Evolutionary conservation across 2,329 filamentous ascomycete genomes (phyloP).

Genomic region (Exutisphaerella laricina): DNA sequence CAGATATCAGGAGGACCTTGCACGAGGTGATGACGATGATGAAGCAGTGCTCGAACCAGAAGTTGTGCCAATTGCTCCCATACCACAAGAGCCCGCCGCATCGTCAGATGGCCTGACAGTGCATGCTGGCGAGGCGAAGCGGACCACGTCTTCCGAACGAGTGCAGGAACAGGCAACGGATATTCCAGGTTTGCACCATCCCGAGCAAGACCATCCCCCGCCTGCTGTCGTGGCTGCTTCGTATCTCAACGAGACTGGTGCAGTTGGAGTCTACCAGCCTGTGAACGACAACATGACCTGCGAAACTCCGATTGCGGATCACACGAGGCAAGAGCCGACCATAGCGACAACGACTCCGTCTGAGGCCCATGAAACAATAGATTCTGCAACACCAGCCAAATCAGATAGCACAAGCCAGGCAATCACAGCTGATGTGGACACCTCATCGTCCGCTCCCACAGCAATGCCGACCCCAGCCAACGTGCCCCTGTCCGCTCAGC

Average conservation of each 20-base stretch:
- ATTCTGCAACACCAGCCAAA: too few relatives aligned
- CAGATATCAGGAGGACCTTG: constrained; percentile 72
- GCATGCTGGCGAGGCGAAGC: neutral
- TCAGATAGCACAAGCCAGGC: too few relatives aligned
- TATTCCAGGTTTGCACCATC: neutral
- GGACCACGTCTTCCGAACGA: neutral
- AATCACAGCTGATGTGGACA: too few relatives aligned
- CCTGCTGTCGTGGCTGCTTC: neutral
- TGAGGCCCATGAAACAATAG: neutral
- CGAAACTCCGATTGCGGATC: constrained; percentile 1
- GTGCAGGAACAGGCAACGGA: neutral
- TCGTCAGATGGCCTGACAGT: constrained; percentile 7
- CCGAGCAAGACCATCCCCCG: too few relatives aligned
- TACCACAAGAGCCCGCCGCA: constrained; percentile 13
- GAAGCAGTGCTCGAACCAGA: constrained; percentile 14
- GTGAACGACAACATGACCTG: constrained; percentile 17
- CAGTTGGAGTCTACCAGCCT: constrained; percentile 14
- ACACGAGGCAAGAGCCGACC: too few relatives aligned
- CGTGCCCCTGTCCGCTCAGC: too few relatives aligned
- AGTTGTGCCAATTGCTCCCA: constrained; percentile 12
- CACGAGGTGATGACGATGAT: constrained; percentile 54
- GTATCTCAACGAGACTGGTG: constrained; percentile 10
- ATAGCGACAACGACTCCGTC: too few relatives aligned
- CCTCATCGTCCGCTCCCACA: too few relatives aligned
- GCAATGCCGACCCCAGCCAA: too few relatives aligned